These are phyloP conservation scores for Fusarium papillatum DNA, from an alignment of 2,329 filamentous ascomycete genomes.

Conservation along the genomic window DNA sequence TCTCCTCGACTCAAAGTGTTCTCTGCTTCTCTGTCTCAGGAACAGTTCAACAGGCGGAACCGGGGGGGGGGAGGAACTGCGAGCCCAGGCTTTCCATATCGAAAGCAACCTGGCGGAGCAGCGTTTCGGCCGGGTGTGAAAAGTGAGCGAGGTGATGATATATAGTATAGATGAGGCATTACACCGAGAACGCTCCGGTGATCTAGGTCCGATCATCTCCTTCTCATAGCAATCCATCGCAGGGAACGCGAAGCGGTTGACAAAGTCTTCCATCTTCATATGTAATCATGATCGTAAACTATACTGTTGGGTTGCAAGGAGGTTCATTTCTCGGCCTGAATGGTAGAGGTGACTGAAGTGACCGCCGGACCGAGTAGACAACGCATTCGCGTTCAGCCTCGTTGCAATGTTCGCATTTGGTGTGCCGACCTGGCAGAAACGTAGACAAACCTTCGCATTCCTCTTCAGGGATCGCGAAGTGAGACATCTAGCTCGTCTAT, in stretches of 20 bases:
- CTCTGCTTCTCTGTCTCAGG: not conserved
- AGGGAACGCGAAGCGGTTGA: not conserved
- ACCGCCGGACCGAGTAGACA: not conserved
- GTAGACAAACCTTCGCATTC: not conserved
- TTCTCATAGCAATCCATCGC: not conserved
- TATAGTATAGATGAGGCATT: not conserved
- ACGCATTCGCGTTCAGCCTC: not conserved
- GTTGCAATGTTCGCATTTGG: not conserved
- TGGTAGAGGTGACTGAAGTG: too few species aligned
- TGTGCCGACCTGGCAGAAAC: not conserved
- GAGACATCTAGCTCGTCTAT: not conserved
- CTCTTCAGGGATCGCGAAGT: not conserved
- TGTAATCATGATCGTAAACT: not conserved
- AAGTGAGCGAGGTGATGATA: not conserved
- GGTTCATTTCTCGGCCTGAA: too few species aligned
- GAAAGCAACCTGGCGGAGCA: not conserved
- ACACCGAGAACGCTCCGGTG: not conserved
- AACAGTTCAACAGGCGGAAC: not conserved
- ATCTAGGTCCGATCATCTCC: not conserved
- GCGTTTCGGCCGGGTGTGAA: not conserved
- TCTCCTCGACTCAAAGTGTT: not conserved
- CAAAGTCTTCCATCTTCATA: not conserved
- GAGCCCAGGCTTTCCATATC: not conserved
- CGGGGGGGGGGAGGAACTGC: not conserved
- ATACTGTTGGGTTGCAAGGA: too few species aligned